A percentile compares a stretch with the other conserved stretches of the same genome.
phyloP scores from a whole-genome alignment of 129 eudicot species.

The Flaveria robusta region DNA sequence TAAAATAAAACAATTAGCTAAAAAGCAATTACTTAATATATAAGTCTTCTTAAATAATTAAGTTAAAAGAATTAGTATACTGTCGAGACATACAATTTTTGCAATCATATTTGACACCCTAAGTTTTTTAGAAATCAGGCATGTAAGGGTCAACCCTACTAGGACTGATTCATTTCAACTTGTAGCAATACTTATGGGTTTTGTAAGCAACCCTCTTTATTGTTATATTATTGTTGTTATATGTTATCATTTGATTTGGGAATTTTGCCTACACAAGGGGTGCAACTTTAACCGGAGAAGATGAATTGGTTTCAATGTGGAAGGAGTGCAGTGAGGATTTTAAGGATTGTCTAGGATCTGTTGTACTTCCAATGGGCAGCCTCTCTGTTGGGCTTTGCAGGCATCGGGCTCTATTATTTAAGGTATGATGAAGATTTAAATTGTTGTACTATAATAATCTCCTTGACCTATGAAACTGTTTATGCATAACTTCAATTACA shows the following conservation, averaged over 20 bases:
- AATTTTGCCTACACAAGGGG: constrained; percentile 50
- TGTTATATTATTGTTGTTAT: neutral
- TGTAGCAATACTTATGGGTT: no score
- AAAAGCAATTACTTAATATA: neutral
- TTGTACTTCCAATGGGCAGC: constrained; percentile 85
- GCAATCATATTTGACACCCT: no score
- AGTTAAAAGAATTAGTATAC: no score
- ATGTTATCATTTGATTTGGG: constrained; percentile 1
- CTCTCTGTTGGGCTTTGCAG: constrained; percentile 74
- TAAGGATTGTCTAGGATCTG: constrained; percentile 72
- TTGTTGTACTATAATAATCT: neutral
- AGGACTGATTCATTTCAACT: no score
- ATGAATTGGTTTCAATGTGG: constrained; percentile 61
- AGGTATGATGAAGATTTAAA: constrained; percentile 43
- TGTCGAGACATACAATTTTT: no score
- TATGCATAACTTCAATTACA: constrained; percentile 4
- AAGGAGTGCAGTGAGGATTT: constrained; percentile 64
- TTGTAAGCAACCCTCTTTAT: neutral
- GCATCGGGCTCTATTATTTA: constrained; percentile 76
- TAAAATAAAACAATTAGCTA: constrained; percentile 1
- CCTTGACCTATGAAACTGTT: constrained; percentile 4
- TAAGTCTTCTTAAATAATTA: no score
- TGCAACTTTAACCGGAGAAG: constrained; percentile 59
- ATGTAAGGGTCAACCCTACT: no score
- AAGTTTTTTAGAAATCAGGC: no score